Percentiles rank a stretch among this genome's conserved stretches.
phyloP scores from a whole-genome alignment of 768 basidiomycete species.

The Lactarius indigo region DNA sequence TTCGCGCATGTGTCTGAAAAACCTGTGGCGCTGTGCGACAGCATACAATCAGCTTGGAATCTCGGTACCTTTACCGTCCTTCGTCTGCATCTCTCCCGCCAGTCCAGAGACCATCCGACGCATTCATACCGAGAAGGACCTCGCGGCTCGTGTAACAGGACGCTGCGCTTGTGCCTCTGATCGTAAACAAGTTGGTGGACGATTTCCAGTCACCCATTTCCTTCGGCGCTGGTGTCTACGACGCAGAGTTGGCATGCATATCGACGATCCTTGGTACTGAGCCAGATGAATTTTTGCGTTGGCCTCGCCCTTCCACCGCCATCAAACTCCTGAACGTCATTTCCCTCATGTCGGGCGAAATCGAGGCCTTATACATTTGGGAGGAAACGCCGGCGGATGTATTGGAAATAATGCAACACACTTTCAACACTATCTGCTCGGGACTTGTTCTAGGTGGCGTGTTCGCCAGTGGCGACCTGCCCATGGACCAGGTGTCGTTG shows the following conservation, averaged over 20 bases:
- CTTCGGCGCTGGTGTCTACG: background rate
- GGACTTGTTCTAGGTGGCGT: background rate
- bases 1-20: background rate
- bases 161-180: background rate
- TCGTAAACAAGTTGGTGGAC: background rate
- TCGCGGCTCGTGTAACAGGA: background rate
- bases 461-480: background rate
- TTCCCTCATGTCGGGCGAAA: background rate
- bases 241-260: background rate
- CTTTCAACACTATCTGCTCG: background rate
- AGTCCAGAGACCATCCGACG: background rate
- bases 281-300: background rate
- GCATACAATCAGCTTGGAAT: background rate
- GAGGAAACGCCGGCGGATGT: background rate
- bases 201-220: background rate
- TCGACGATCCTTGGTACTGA: background rate
- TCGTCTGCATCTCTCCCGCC: background rate
- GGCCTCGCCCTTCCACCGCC: background rate
- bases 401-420: background rate
- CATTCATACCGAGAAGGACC: background rate
- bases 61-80: background rate
- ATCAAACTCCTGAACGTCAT: background rate
- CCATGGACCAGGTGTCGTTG: background rate
- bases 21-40: background rate
- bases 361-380: background rate